A percentile compares a stretch with the other conserved stretches of the same genome.
Evolutionary conservation across 768 basidiomycete species (phyloP).

Genomic region (Boletales sp.): DNA sequence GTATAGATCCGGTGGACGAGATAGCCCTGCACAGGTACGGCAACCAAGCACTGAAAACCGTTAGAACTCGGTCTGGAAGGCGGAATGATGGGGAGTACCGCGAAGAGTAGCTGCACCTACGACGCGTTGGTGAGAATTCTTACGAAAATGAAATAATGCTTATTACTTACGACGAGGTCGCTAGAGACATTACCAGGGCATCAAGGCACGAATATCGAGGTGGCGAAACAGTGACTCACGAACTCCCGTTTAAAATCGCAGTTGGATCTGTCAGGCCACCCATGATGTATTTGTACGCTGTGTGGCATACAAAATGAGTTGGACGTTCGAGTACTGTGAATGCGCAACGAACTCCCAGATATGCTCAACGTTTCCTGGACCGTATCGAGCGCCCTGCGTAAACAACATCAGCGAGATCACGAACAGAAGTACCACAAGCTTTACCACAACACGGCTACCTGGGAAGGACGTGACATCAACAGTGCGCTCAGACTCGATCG

Average conservation of each 20-base stretch:
- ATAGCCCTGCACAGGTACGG: neutral
- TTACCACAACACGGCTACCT: neutral
- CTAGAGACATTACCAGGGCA: neutral
- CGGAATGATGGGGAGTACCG: neutral
- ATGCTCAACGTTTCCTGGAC: neutral
- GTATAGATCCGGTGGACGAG: neutral
- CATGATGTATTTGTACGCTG: neutral
- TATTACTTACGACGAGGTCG: neutral
- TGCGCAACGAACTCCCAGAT: neutral
- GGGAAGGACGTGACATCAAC: neutral
- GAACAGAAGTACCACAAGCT: neutral
- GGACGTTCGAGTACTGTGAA: neutral
- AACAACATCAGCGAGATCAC: neutral
- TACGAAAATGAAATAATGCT: neutral
- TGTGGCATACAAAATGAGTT: neutral
- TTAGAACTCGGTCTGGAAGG: neutral
- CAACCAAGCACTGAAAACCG: neutral
- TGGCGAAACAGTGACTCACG: neutral
- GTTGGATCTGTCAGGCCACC: neutral
- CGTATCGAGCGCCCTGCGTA: neutral
- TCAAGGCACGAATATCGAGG: no score
- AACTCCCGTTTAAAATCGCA: neutral
- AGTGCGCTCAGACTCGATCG: neutral
- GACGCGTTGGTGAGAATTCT: neutral
- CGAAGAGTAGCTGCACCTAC: neutral